phyloP scores from a whole-genome alignment of 1,139 yeast genomes.

The Zhuliangozyma parablackwelliae region DNA sequence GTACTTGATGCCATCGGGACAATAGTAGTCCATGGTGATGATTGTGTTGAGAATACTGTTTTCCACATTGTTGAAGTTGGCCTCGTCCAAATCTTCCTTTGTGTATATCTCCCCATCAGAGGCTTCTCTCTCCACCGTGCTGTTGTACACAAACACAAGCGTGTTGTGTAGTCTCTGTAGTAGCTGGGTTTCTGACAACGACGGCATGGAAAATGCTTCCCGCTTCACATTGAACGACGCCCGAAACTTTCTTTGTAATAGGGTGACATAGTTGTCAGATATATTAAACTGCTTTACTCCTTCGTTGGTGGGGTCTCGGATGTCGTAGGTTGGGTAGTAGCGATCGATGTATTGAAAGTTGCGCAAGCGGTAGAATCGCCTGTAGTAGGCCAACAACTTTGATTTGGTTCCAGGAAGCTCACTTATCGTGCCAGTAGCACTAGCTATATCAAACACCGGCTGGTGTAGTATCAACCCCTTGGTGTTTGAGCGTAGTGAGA shows the following conservation, averaged over 20 bases:
- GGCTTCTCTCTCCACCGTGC: conserved; percentile 23
- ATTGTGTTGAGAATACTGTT: conserved; percentile 25
- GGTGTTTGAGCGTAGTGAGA: conserved; percentile 2
- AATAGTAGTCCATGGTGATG: conserved; percentile 25
- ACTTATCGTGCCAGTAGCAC: conserved; percentile 8
- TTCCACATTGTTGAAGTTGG: conserved; percentile 22
- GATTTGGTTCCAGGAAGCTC: conserved; percentile 10
- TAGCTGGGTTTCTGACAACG: conserved; percentile 13
- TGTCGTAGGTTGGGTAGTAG: not conserved
- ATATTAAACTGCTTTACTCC: conserved; percentile 6
- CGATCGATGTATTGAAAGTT: conserved; percentile 17
- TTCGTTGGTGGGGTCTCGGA: conserved; percentile 1
- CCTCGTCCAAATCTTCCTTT: conserved; percentile 15
- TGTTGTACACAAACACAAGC: conserved; percentile 35
- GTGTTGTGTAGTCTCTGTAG: conserved; percentile 28
- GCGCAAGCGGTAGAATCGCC: conserved; percentile 29
- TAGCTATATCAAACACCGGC: conserved; percentile 4
- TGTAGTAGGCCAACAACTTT: conserved; percentile 22
- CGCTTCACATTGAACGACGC: conserved; percentile 18
- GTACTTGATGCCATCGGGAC: conserved; percentile 26
- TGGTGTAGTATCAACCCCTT: conserved; percentile 7
- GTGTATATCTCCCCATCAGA: conserved; percentile 14
- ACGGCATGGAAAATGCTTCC: conserved; percentile 7
- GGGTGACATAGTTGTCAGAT: conserved; percentile 8
- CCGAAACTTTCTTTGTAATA: conserved; percentile 21